Conservation (phyloP, 2,329 filamentous ascomycete genomes). For the Pezicula radicicola region DNA sequence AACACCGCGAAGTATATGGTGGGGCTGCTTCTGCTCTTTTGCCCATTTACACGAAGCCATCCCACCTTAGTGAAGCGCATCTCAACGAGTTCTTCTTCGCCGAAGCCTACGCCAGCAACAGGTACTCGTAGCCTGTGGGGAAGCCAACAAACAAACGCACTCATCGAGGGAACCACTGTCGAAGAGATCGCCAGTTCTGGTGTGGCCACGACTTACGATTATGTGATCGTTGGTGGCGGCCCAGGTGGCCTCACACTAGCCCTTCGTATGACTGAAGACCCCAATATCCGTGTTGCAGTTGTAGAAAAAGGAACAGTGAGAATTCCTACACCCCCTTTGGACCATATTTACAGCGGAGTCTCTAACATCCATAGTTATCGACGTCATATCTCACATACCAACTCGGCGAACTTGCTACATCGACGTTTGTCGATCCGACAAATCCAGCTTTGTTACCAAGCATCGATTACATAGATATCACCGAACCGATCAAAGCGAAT, state of each 20-base stretch:
- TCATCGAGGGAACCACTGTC: background rate
- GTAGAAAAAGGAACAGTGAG: slow-evolving; percentile 29
- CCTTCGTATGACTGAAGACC: slow-evolving; percentile 46
- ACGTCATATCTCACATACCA: no score
- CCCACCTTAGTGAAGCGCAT: no score
- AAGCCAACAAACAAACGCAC: background rate
- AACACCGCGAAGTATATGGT: no score
- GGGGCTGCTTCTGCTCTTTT: no score
- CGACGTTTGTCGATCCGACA: no score
- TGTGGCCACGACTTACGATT: background rate
- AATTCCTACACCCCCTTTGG: no score
- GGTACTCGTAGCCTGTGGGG: background rate
- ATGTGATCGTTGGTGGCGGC: slow-evolving; percentile 25
- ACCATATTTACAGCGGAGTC: no score
- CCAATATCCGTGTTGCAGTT: slow-evolving; percentile 40
- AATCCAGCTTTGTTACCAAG: background rate
- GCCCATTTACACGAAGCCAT: no score
- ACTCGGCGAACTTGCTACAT: no score
- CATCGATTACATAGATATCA: background rate
- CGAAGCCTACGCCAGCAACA: background rate
- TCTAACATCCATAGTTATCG: no score
- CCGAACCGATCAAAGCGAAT: no score
- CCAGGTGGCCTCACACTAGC: slow-evolving; percentile 46
- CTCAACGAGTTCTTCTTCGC: no score
- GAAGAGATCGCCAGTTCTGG: background rate